phyloP scores from a whole-genome alignment of 2,329 filamentous ascomycete species.

The Botryotinia calthae region DNA sequence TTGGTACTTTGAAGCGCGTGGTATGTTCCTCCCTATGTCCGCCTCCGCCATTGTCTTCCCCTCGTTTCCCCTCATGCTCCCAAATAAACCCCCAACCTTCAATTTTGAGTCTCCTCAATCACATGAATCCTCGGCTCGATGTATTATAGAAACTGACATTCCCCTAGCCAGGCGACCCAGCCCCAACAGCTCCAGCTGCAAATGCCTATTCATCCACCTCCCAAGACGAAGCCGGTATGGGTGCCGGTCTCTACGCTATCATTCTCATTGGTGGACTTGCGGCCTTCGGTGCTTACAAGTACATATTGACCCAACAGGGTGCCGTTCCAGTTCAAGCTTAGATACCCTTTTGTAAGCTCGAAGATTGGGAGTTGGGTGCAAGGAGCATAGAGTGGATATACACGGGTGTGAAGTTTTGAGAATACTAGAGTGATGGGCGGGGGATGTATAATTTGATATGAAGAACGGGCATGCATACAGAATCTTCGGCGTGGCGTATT shows the following conservation, averaged over 20 bases:
- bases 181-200: constrained; percentile 49
- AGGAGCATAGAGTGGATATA: not conserved
- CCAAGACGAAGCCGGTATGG: constrained; percentile 53
- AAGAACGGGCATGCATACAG: not conserved
- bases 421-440: not conserved
- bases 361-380: not conserved
- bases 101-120: not conserved
- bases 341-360: not conserved
- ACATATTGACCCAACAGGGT: constrained; percentile 56
- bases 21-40: constrained; percentile 50
- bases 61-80: not conserved
- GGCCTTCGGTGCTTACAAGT: constrained; percentile 83
- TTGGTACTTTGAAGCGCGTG: constrained; percentile 77
- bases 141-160: not conserved
- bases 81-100: not conserved
- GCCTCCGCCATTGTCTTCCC: not conserved
- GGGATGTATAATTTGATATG: not conserved
- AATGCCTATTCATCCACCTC: constrained; percentile 47
- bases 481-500: not conserved
- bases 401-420: not conserved
- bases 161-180: constrained; percentile 70
- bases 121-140: not conserved
- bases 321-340: constrained; percentile 10
- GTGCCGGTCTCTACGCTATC: constrained; percentile 77
- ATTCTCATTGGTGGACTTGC: constrained; percentile 72